Percentiles rank a stretch among this genome's conserved stretches.
Conservation (phyloP, 1,139 yeast species). For the Hyphopichia buzzinii region DNA sequence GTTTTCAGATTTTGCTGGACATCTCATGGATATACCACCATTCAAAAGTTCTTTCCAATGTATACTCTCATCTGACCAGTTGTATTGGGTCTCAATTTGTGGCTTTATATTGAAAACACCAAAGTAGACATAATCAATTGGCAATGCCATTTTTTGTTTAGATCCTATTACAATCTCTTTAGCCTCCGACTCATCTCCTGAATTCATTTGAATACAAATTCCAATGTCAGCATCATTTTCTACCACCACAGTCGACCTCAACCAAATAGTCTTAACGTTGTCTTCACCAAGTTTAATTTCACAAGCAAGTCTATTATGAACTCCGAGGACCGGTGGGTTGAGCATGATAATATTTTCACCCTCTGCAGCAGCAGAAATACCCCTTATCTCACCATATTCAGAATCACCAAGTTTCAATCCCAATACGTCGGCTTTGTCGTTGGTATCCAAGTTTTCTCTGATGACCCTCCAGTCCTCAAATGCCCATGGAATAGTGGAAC, state of each 20-base stretch:
- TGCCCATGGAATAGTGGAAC: constrained; percentile 72
- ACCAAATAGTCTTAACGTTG: constrained; percentile 70
- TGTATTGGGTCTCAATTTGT: constrained; percentile 46
- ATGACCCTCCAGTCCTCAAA: constrained; percentile 92
- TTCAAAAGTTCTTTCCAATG: constrained; percentile 64
- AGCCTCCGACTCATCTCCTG: constrained; percentile 12
- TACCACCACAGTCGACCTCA: constrained; percentile 73
- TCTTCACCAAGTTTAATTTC: constrained; percentile 70
- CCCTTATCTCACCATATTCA: constrained; percentile 50
- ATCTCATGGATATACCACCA: constrained; percentile 57
- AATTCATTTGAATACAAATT: constrained; percentile 41
- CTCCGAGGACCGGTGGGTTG: constrained; percentile 58
- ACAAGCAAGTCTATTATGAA: constrained; percentile 73
- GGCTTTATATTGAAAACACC: constrained; percentile 65
- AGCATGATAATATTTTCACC: constrained; percentile 78
- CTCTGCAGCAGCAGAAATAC: constrained; percentile 71
- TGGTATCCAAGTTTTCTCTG: constrained; percentile 75
- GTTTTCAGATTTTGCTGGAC: constrained; percentile 42
- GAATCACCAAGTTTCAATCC: constrained; percentile 61
- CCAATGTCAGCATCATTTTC: constrained; percentile 70
- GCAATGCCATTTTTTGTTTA: constrained; percentile 60
- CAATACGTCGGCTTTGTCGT: constrained; percentile 56
- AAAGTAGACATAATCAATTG: constrained; percentile 65
- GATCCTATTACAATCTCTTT: constrained; percentile 45
- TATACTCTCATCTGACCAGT: constrained; percentile 64